Evolutionary conservation across 1,284 basidiomycete genomes (phyloP).

Genomic region (Entoloma clypeatum): DNA sequence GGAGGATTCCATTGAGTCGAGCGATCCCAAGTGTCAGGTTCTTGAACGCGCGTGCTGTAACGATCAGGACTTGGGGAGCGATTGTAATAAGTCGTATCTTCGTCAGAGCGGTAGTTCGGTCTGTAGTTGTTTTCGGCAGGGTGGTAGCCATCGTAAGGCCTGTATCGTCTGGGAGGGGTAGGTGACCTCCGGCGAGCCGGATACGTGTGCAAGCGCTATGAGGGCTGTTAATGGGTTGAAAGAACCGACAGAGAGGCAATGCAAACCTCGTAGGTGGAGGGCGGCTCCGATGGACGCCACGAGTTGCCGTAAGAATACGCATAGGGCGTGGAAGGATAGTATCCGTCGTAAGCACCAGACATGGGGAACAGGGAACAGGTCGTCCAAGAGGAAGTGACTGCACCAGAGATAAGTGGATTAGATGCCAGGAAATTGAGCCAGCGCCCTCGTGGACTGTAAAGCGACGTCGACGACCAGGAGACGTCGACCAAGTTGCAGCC

Average conservation of each 20-base stretch:
- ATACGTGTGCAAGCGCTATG: constrained; percentile 29
- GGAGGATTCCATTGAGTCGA: constrained; percentile 32
- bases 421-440: constrained; percentile 3
- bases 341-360: constrained; percentile 37
- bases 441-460: background rate
- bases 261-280: constrained; percentile 37
- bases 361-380: constrained; percentile 24
- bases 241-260: constrained; percentile 10
- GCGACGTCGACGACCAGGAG: constrained; percentile 5
- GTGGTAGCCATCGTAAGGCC: constrained; percentile 49
- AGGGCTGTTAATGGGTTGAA: constrained; percentile 10
- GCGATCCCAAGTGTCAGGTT: constrained; percentile 34
- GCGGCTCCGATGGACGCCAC: constrained; percentile 29
- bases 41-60: constrained; percentile 34
- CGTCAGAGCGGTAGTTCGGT: constrained; percentile 43
- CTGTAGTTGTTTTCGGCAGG: constrained; percentile 34
- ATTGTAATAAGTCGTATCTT: constrained; percentile 35
- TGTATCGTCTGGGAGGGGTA: constrained; percentile 43
- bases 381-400: constrained; percentile 13
- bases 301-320: constrained; percentile 27
- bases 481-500: constrained; percentile 16
- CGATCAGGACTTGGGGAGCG: constrained; percentile 52
- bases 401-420: constrained; percentile 12
- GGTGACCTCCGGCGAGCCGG: constrained; percentile 39
- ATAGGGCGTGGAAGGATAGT: constrained; percentile 27